Percentiles rank a stretch among this genome's conserved stretches.
Evolutionary conservation across 2,329 filamentous ascomycete species (phyloP).

Genomic region (Pyricularia pennisetigena): DNA sequence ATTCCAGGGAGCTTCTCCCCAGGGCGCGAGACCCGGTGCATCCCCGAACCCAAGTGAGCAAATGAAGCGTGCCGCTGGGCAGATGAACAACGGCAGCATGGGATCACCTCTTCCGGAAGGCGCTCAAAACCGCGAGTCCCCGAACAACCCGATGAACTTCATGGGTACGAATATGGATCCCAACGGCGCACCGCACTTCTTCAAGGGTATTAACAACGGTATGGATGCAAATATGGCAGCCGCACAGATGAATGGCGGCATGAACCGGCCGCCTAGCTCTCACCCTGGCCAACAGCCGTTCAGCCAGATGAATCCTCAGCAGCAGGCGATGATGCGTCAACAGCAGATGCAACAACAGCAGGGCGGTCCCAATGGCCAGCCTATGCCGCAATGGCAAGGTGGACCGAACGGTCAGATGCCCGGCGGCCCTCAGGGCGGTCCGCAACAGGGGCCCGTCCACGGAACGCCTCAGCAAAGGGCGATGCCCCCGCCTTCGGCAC

Average conservation of each 20-base stretch:
- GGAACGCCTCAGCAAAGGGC: conserved; percentile 63
- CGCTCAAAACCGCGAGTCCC: conserved; percentile 54
- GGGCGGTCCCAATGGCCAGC: conserved; percentile 26
- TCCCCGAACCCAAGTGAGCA: conserved; percentile 71
- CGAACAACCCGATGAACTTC: conserved; percentile 48
- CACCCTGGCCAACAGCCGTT: conserved; percentile 50
- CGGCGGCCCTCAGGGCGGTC: conserved; percentile 20
- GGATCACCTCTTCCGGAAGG: conserved; percentile 65
- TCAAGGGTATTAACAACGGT: conserved; percentile 38
- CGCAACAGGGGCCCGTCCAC: conserved; percentile 44
- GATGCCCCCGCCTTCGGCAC: conserved; percentile 59
- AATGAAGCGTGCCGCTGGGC: conserved; percentile 69
- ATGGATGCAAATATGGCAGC: conserved; percentile 45
- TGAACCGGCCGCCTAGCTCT: conserved; percentile 58
- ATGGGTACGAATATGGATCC: conserved; percentile 55
- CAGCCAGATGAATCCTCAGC: conserved; percentile 47
- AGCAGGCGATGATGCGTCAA: conserved; percentile 49
- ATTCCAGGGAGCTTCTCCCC: conserved; percentile 62
- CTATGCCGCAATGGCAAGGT: conserved; percentile 35
- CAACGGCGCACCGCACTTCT: conserved; percentile 49
- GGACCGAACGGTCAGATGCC: conserved; percentile 31
- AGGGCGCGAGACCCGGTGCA: conserved; percentile 56
- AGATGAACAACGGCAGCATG: conserved; percentile 59
- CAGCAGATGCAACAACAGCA: conserved; percentile 22
- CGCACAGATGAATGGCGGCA: conserved; percentile 45